phyloP scores from a whole-genome alignment of 2,329 filamentous ascomycete genomes.

The Monilinia fructigena region DNA sequence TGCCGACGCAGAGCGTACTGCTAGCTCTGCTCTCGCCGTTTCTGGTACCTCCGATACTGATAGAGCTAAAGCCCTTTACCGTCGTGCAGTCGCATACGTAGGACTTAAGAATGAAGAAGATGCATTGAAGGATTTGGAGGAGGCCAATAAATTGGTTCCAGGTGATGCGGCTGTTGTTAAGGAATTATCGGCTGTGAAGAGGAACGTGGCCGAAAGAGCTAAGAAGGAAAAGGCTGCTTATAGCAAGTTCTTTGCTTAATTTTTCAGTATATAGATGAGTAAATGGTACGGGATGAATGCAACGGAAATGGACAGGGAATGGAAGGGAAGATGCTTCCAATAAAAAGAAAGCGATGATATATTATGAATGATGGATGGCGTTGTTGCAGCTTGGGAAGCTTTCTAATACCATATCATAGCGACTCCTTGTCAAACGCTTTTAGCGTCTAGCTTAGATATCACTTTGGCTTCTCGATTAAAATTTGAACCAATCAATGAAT shows the following conservation, averaged over 20 bases:
- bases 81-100: slow-evolving; percentile 72
- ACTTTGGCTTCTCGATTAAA: neutral
- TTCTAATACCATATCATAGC: slow-evolving; percentile 2
- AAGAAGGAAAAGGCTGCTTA: slow-evolving; percentile 92
- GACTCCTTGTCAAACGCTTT: neutral
- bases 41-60: slow-evolving; percentile 68
- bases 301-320: neutral
- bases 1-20: slow-evolving; percentile 67
- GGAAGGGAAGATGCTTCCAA: neutral
- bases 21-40: slow-evolving; percentile 70
- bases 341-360: slow-evolving; percentile 2
- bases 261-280: neutral
- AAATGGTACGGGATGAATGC: slow-evolving; percentile 8
- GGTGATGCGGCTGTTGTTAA: slow-evolving; percentile 70
- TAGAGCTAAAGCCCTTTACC: slow-evolving; percentile 84
- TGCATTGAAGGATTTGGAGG: slow-evolving; percentile 71
- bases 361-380: slow-evolving; percentile 10
- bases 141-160: slow-evolving; percentile 73
- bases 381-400: slow-evolving; percentile 1
- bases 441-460: slow-evolving; percentile 7
- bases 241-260: slow-evolving; percentile 75
- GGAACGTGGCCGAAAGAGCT: slow-evolving; percentile 66
- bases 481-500: neutral
- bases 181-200: slow-evolving; percentile 77
- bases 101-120: slow-evolving; percentile 81